Conservation (phyloP, 805 yeast species). For the Barnettozyma vustinii region DNA sequence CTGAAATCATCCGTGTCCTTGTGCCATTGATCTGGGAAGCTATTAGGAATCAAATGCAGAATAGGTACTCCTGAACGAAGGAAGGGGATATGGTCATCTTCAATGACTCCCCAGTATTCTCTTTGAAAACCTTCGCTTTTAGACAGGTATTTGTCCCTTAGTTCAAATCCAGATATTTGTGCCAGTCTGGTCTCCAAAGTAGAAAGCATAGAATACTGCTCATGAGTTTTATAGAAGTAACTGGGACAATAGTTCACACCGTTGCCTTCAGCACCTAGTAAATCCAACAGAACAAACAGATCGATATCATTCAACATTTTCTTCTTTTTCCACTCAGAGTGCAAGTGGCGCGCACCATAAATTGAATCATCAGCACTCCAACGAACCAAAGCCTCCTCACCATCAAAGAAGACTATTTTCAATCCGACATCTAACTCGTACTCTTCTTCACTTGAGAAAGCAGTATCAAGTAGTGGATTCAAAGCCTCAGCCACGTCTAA, state of each 20-base stretch:
- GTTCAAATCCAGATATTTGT: slow-evolving; percentile 1
- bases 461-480: slow-evolving; percentile 10
- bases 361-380: slow-evolving; percentile 50
- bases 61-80: slow-evolving; percentile 39
- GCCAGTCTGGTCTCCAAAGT: slow-evolving; percentile 28
- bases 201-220: slow-evolving; percentile 32
- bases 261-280: slow-evolving; percentile 36
- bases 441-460: slow-evolving; percentile 11
- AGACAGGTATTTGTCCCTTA: slow-evolving; percentile 11
- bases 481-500: slow-evolving; percentile 36
- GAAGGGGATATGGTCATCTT: slow-evolving; percentile 55
- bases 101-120: slow-evolving; percentile 23
- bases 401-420: slow-evolving; percentile 51
- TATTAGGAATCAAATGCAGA: slow-evolving; percentile 47
- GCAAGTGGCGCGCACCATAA: slow-evolving; percentile 51
- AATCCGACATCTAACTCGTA: slow-evolving; percentile 30
- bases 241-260: slow-evolving; percentile 29
- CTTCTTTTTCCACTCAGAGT: slow-evolving; percentile 30
- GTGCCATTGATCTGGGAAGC: slow-evolving; percentile 52
- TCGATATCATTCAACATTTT: slow-evolving; percentile 32
- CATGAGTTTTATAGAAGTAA: slow-evolving; percentile 37
- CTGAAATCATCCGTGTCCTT: slow-evolving; percentile 41
- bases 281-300: slow-evolving; percentile 43
- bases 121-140: slow-evolving; percentile 13
- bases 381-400: slow-evolving; percentile 53